phyloP scores from a whole-genome alignment of 2,329 filamentous ascomycete genomes.

The Colletotrichum neosansevieriae region DNA sequence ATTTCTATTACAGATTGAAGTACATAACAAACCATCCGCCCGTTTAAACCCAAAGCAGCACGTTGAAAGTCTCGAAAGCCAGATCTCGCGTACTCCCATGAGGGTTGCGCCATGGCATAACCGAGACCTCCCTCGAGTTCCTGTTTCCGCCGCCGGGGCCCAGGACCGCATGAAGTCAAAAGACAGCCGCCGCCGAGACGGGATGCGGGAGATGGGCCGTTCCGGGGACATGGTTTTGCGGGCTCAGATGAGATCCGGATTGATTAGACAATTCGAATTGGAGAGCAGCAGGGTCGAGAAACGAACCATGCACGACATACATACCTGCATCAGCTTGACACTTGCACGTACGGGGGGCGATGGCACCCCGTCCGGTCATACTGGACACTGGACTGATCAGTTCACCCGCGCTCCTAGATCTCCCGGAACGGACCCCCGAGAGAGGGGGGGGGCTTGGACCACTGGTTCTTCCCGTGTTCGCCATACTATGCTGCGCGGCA shows the following conservation, averaged over 20 bases:
- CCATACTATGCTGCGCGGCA: background rate
- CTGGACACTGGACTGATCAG: background rate
- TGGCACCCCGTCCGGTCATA: no score
- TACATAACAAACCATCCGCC: no score
- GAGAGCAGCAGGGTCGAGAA: background rate
- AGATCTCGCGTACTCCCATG: no score
- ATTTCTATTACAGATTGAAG: background rate
- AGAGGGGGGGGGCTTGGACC: background rate
- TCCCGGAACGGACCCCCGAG: background rate
- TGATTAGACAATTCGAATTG: background rate
- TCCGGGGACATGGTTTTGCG: background rate
- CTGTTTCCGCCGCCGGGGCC: background rate
- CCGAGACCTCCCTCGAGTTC: background rate
- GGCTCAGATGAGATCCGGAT: background rate
- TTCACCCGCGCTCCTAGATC: background rate
- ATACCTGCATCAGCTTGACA: background rate
- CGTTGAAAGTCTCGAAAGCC: no score
- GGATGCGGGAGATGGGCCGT: conserved; percentile 24
- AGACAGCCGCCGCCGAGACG: conserved; percentile 3
- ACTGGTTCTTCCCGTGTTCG: background rate
- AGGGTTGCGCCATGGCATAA: background rate
- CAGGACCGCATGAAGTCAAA: background rate
- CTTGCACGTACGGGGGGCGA: background rate
- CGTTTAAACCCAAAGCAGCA: no score
- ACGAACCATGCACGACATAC: conserved; percentile 19